Evolutionary conservation across 208 protist species (phyloP).

Genomic region (Spongospora subterranea): DNA sequence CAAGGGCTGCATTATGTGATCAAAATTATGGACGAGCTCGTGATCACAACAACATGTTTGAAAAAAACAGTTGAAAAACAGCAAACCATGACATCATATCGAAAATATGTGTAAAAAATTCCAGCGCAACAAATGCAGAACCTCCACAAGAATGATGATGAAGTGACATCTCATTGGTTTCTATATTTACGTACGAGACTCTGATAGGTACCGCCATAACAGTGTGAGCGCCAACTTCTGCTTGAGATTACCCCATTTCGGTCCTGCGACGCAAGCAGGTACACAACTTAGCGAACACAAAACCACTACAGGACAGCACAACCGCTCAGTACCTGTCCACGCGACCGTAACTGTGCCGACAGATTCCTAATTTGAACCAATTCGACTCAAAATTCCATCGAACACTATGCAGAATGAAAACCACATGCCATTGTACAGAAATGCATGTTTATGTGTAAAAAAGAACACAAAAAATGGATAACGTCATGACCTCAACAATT

Average conservation of each 20-base stretch:
- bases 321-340: neutral
- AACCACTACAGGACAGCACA: too few species aligned
- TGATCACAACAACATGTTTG: too few species aligned
- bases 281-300: neutral
- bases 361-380: too few species aligned
- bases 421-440: too few species aligned
- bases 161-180: neutral
- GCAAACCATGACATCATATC: too few species aligned
- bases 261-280: neutral
- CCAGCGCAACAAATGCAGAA: neutral
- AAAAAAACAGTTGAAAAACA: too few species aligned
- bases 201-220: neutral
- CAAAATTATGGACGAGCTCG: too few species aligned
- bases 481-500: too few species aligned
- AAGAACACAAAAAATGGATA: neutral
- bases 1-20: conserved; percentile 10
- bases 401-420: too few species aligned
- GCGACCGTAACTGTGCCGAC: neutral
- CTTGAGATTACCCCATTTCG: neutral
- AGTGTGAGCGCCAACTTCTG: neutral
- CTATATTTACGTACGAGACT: neutral
- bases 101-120: neutral
- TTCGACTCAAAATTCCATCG: too few species aligned
- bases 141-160: neutral
- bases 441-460: neutral